These are phyloP conservation scores for Stylosanthes scabra DNA, from an alignment of 331 rosid species.

Conservation along the genomic window DNA sequence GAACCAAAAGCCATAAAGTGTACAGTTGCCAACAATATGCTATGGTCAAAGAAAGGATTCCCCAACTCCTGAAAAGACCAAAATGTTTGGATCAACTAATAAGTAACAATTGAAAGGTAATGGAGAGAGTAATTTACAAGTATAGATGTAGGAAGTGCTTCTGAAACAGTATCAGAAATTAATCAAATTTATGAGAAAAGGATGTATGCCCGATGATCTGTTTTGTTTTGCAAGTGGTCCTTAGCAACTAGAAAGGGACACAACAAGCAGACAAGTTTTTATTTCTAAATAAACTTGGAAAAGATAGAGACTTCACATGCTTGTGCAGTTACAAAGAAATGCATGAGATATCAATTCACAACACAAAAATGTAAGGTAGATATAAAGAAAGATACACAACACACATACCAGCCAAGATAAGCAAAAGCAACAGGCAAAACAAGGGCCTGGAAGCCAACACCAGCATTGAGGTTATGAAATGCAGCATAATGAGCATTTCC, in stretches of 20 bases:
- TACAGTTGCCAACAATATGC: constrained; percentile 97
- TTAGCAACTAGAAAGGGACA: constrained; percentile 5
- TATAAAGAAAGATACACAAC: not conserved
- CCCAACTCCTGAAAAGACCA: constrained; percentile 87
- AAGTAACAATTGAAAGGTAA: too few species aligned
- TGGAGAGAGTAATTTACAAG: too few species aligned
- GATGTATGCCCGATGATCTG: not conserved
- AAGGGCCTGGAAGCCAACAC: constrained; percentile 93
- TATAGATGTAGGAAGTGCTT: not conserved
- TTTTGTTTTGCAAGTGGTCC: constrained; percentile 30
- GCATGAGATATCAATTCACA: constrained; percentile 7
- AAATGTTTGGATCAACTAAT: constrained; percentile 17
- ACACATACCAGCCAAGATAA: constrained; percentile 91
- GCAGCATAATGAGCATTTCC: constrained; percentile 99
- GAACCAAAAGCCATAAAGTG: constrained; percentile 95
- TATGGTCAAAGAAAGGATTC: constrained; percentile 84
- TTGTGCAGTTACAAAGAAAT: not conserved
- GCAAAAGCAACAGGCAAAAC: constrained; percentile 95
- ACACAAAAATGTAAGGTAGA: not conserved
- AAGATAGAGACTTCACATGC: constrained; percentile 2
- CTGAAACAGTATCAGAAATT: constrained; percentile 24
- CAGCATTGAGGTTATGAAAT: constrained; percentile 97
- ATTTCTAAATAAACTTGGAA: constrained; percentile 5
- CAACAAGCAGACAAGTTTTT: not conserved
- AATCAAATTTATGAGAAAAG: constrained; percentile 2